Conservation (phyloP, 306 rosid genomes). For the Gillenia trifoliata region DNA sequence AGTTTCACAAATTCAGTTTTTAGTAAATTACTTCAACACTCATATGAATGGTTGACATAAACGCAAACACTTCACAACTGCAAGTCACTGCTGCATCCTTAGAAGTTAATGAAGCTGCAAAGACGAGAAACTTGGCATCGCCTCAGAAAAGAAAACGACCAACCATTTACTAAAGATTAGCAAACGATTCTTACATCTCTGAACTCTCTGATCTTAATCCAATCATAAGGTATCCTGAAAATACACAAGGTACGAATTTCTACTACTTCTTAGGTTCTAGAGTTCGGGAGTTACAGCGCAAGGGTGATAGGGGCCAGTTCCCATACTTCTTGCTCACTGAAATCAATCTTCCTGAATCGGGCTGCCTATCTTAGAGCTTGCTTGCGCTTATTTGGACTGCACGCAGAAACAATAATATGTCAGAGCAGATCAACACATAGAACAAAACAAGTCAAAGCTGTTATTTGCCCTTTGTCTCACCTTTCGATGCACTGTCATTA, state of each 20-base stretch:
- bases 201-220: not conserved
- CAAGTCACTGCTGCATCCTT: not conserved
- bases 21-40: not conserved
- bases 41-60: not conserved
- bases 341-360: constrained; percentile 56
- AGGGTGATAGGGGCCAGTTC: constrained; percentile 77
- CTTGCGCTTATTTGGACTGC: constrained; percentile 92
- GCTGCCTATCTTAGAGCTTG: constrained; percentile 47
- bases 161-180: constrained; percentile 22
- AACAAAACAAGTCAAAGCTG: not conserved
- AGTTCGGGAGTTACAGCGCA: constrained; percentile 63
- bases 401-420: not conserved
- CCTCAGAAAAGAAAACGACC: not conserved
- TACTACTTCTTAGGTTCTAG: constrained; percentile 53
- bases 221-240: not conserved
- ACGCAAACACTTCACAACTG: not conserved
- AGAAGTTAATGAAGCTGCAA: not conserved
- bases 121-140: not conserved
- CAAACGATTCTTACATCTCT: constrained; percentile 15
- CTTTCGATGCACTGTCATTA: constrained; percentile 57
- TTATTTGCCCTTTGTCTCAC: constrained; percentile 32
- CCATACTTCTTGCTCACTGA: constrained; percentile 43
- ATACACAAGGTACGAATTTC: constrained; percentile 12
- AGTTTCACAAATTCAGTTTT: not conserved
- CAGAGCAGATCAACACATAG: not conserved